Base-by-base conservation (phyloP, 2,329 filamentous ascomycete species). In the Xylariaceae sp. region DNA sequence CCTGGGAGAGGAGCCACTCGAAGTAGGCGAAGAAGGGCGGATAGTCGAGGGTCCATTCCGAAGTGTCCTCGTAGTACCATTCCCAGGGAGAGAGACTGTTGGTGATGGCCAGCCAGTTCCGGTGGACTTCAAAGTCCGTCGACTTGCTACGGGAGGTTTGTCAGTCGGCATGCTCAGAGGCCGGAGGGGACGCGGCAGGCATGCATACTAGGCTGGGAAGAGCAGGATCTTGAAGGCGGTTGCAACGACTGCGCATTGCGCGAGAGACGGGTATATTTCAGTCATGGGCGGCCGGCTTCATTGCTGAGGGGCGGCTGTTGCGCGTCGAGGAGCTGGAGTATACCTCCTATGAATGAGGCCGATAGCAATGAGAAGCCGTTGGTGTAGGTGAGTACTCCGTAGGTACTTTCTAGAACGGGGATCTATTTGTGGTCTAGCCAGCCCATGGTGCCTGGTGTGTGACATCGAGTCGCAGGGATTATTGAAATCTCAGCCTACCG, bases 11-110 rank as follows among this genome's bases (percentile, higher is more conserved):
- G 28, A 79, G 57, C 87, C 87, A 96, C 70, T 98, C 92, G 63
- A 96, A 95, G 57, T 84, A 89, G 47, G 92, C 92, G 56, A 98
- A 98, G 64, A 96, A 95, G 6, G 92, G 92, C 19, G 92, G 92
- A 57, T 98, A 98, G 65, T 98, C 92, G 53, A 98, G 80, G 0
- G 92, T 98, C 92, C 92, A 98, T 86, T 96, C 87, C 38, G 92
- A 98, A 2, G 89, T 94, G 64, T 89, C 83, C 70, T 98, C 92
- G 56, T 82, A 89, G 63, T 98, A 98, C 92, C 92, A 98, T 47
- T 93, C 71, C 59, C 83, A 78, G 32, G 89, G 63, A 3, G 90
- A 85, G 14, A 96, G 72, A 41, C 84, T 94, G 62, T 94, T 72
- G 4, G 92, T 96, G 49, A 96, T 87, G 43, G 92, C 92, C 25